Evolutionary conservation across 2,329 filamentous ascomycete genomes (phyloP), one percentile per base, ranked within the genome.

Genomic region (Aspergillus brunneoviolaceus): DNA sequence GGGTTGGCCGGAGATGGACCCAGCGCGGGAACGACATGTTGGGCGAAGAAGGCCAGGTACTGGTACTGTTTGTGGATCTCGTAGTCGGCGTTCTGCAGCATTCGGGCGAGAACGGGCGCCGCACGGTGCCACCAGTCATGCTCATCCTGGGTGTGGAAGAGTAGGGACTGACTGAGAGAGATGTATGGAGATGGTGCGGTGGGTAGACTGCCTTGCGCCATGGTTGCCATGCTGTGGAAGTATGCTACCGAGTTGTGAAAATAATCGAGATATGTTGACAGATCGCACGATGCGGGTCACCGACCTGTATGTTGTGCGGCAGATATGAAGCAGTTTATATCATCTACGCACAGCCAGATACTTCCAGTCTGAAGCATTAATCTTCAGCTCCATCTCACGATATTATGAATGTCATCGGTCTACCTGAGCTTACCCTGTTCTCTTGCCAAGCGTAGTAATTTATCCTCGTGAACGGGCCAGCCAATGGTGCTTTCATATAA

Each of bases 11-110:
- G 31, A 33, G 23, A 42, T 12, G 51, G 51, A 12, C 51, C 51
- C 21, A 54, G 51, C 12, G 33, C 51, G 9, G 51, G 51, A 0
- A 54, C 27, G 10, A 54, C 33, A 4, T 54, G 51, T 3, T 23
- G 31, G 3, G 19, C n/a, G n/a, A 42, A 45, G 7, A 54, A 45
- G 7, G 51, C 12, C 31, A 54, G 25, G 51, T 54, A 54, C n/a
- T 54, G 29, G 33, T 54, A 54, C 19, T 54, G 51, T 27, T 42
- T 23, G 35, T 47, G 19, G 10, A 47, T 16, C 19, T 45, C 19
- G 21, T 54, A 54, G 35, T 42, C n/a, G 19, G 29, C n/a, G 10
- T 39, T 23, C 5, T 7, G 16, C 16, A 45, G n/a, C 39, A 45
- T 45, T 14, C n/a, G 16, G 5, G 14, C 16, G 1, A 45, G 39